These are phyloP conservation scores for Azolla pinnata DNA, from an alignment of 75 land plant species.

Conservation along the genomic window DNA sequence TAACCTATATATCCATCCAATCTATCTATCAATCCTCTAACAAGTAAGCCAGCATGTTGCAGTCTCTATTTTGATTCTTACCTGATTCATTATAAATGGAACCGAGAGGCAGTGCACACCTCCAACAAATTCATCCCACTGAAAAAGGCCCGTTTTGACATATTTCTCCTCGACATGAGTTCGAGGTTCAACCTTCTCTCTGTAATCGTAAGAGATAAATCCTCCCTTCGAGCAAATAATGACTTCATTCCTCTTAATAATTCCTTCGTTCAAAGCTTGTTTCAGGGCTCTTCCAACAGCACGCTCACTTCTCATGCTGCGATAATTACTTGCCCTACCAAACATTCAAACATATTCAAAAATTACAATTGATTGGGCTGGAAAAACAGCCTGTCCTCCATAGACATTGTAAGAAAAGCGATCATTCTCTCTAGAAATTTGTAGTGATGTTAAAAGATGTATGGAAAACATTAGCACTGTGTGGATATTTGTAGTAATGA, in stretches of 20 bases:
- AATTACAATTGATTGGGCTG: neutral
- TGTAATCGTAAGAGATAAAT: constrained; percentile 2
- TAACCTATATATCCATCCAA: too few relatives aligned
- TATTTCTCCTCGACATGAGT: constrained; percentile 6
- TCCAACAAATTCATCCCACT: constrained; percentile 12
- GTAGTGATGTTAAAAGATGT: too few relatives aligned
- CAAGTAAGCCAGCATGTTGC: too few relatives aligned
- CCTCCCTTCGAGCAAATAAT: constrained; percentile 12
- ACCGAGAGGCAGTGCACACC: constrained; percentile 10
- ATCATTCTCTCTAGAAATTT: too few relatives aligned
- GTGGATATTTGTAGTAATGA: too few relatives aligned
- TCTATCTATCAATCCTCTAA: too few relatives aligned
- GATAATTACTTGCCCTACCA: constrained; percentile 10
- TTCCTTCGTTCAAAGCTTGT: constrained; percentile 2
- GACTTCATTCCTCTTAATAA: constrained; percentile 17
- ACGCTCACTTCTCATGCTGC: constrained; percentile 13
- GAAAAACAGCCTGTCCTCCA: neutral
- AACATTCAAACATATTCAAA: too few relatives aligned
- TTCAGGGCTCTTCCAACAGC: constrained; percentile 11
- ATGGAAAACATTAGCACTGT: too few relatives aligned
- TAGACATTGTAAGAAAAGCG: too few relatives aligned
- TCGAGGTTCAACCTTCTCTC: neutral
- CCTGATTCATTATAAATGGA: neutral
- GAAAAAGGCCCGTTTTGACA: constrained; percentile 2
- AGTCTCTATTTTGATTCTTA: too few relatives aligned